Base-by-base conservation (phyloP, 768 basidiomycete genomes). In the Clitopilus hobsonii region DNA sequence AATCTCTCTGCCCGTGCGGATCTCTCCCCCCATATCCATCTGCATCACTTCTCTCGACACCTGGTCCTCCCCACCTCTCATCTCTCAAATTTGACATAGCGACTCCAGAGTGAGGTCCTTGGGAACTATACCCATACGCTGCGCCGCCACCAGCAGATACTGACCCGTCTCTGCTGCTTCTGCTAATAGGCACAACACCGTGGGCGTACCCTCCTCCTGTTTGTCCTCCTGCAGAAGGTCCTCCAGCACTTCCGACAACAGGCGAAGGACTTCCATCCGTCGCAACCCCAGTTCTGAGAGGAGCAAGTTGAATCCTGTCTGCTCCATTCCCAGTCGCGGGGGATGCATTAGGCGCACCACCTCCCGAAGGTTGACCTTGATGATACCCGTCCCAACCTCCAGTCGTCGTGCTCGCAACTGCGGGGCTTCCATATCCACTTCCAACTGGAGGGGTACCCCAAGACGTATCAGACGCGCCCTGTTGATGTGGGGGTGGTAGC, bases 241-340 rank as follows among this genome's bases (percentile, higher is more conserved):
- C 22, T 10, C 16, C 41, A 5, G 41, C 41, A 45, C 41, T 23
- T 18, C 41, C 41, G 18, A 51, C n/a, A 26, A 32, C 49, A n/a
- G 49, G 49, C 5, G 26, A 51, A n/a, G 49, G 29, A n/a, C 27
- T 28, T 8, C 49, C 49, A 27, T 27, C 49, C 27, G 18, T 18
- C 14, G 25, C 61, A 63, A 51, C 30, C 16, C 36, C 58, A 1
- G 63, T 63, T 22, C 79, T 47, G 61, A 86, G 61, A 55, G 84
- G 84, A 38, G 83, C 82, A 2, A 85, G 71, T 67, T 83, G 81
- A 52, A 84, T 82, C 51, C 81, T 61, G 56, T 76, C 78, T 23
- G 63, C 67, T 26, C 61, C 59, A 23, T 61, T 56, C 16, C 59
- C 64, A 3, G 18, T 13, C 27, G 16, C 22, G 10, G n/a, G n/a